Evolutionary conservation across 106 monocot genomes (phyloP), one percentile per base, ranked within the genome.

Genomic region (Apostasia shenzhenica): DNA sequence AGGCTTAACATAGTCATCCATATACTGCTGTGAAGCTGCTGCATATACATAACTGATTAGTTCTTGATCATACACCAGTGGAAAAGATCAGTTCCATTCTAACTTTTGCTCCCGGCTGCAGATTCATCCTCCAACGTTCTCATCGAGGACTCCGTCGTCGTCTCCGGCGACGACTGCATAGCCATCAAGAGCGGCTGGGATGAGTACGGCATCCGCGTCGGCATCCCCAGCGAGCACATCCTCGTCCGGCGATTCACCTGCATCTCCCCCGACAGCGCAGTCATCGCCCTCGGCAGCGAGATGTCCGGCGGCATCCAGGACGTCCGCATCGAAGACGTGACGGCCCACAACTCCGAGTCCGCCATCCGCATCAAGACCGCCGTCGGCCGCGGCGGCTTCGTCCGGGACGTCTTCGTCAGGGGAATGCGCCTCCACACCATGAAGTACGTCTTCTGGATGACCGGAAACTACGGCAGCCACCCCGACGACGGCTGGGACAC

Each of bases 121-220:
- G 95, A 95, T 59, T 95, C 95, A 1, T 91, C 91, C 74, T 87
- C 88, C 9, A 69, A 88, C 10, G 95, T 91, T 10, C 66, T 14
- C 37, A 95, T 95, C 55, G 86, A 95, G 80, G 84, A 91, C 82
- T 83, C 88, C 72, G 91, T 84, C 75, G 65, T 95, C 8, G 83
- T 91, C 48, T 91, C 91, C 55, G 91, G 91, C 45, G 94, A 91
- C 64, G 94, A 95, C 77, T 95, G 94, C 73, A 75, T 95, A 6
- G 91, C 94, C 12, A 82, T 95, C 55, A 95, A 95, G 78, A 91
- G 91, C 48, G 94, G 94, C 0, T 95, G 94, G 94, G 94, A 95
- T 54, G 83, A 95, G 78, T 95, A 91, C 57, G 95, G 95, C 13
- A 91, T 95, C 49, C 48, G 81, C 4, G 66, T 83, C 43, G 88